These are phyloP conservation scores for Wolfiporia cocos DNA, from an alignment of 1,284 basidiomycete genomes.

Conservation along the genomic window DNA sequence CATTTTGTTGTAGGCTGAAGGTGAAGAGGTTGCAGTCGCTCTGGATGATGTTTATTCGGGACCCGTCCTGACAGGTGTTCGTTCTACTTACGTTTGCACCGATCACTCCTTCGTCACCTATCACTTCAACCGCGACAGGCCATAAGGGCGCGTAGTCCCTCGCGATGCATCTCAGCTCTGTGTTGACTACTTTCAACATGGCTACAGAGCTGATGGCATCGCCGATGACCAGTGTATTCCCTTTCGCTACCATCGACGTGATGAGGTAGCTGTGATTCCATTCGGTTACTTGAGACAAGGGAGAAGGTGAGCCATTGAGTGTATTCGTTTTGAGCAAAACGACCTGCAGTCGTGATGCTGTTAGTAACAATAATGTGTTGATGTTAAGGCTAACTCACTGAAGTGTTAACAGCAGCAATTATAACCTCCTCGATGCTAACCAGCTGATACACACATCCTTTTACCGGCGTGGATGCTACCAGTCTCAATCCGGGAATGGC, in stretches of 20 bases:
- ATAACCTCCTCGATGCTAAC: slow-evolving; percentile 41
- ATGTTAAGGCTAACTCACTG: slow-evolving; percentile 39
- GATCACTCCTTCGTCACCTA: slow-evolving; percentile 54
- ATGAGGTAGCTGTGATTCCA: slow-evolving; percentile 84
- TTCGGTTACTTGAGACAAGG: slow-evolving; percentile 40
- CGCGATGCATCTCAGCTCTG: slow-evolving; percentile 54
- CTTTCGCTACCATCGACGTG: slow-evolving; percentile 49
- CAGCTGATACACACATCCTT: slow-evolving; percentile 61
- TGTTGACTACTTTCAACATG: slow-evolving; percentile 46
- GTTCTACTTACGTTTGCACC: slow-evolving; percentile 63
- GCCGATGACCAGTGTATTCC: slow-evolving; percentile 55
- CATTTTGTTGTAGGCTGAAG: slow-evolving; percentile 44
- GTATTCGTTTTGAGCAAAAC: slow-evolving; percentile 31
- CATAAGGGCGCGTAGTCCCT: slow-evolving; percentile 77
- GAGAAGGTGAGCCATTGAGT: slow-evolving; percentile 3
- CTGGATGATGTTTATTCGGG: slow-evolving; percentile 37
- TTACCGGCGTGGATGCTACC: slow-evolving; percentile 27
- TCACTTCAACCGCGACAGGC: slow-evolving; percentile 55
- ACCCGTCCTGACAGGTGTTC: too few species aligned
- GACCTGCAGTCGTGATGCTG: slow-evolving; percentile 33
- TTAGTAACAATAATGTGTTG: background rate
- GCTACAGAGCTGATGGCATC: slow-evolving; percentile 84
- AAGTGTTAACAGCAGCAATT: slow-evolving; percentile 69
- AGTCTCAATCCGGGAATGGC: slow-evolving; percentile 25
- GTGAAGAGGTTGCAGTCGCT: slow-evolving; percentile 74